Percentiles rank a stretch among this genome's conserved stretches.
phyloP scores from a whole-genome alignment of 495 filamentous ascomycete species.

The Elaphomyces granulatus region DNA sequence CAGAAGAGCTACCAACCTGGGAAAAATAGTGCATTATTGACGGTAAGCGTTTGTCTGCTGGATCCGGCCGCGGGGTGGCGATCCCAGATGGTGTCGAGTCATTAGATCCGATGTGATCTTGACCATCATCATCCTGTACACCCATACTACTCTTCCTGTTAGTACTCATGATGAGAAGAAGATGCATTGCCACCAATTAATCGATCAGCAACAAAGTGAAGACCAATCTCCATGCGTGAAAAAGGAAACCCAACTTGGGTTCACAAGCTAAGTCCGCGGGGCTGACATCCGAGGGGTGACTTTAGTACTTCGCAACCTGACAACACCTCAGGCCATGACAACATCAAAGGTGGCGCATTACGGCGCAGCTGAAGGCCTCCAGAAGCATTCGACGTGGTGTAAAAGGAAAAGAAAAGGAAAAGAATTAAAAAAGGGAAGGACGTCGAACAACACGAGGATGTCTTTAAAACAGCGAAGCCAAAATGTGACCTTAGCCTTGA shows the following conservation, averaged over 20 bases:
- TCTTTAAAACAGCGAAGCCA: too few relatives aligned
- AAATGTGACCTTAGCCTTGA: too few relatives aligned
- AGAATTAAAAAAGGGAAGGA: too few relatives aligned
- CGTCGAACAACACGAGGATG: too few relatives aligned
- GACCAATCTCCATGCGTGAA: neutral
- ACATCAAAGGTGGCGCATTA: neutral
- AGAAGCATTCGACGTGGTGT: neutral
- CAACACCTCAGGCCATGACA: neutral
- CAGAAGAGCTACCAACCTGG: slow-evolving; percentile 76
- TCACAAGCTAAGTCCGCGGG: neutral
- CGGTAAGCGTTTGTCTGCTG: slow-evolving; percentile 75
- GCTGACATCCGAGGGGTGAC: neutral
- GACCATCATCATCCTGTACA: slow-evolving; percentile 47
- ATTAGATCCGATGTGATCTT: slow-evolving; percentile 67
- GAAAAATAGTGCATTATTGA: slow-evolving; percentile 89
- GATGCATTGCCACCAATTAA: too few relatives aligned
- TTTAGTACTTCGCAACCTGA: too few relatives aligned
- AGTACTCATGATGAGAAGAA: too few relatives aligned
- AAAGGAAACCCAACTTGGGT: neutral
- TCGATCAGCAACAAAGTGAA: neutral
- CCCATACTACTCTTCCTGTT: slow-evolving; percentile 15
- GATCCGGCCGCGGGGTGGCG: slow-evolving; percentile 78
- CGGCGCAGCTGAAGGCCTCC: neutral
- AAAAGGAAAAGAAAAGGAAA: slow-evolving; percentile 2
- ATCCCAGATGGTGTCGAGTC: slow-evolving; percentile 69